A percentile compares a stretch with the other conserved stretches of the same genome.
These are phyloP conservation scores for Mycena capillaripes DNA, from an alignment of 768 basidiomycete genomes.

Conservation along the genomic window DNA sequence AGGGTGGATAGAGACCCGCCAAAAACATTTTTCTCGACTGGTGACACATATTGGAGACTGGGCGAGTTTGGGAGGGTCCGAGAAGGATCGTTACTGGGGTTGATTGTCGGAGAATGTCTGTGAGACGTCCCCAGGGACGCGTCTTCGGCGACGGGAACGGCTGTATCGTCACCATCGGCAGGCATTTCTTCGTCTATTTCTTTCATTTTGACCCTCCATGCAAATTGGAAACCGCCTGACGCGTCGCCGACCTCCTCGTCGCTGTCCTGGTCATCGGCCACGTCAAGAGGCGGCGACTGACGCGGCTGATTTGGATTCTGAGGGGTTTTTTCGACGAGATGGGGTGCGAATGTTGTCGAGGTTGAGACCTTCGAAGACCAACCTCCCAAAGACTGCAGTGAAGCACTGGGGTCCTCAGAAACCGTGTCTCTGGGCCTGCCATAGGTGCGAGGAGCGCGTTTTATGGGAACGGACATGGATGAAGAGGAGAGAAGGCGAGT, in stretches of 20 bases:
- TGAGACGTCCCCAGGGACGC: conserved; percentile 11
- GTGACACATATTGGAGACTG: background rate
- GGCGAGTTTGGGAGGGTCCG: conserved; percentile 17
- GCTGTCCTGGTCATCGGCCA: conserved; percentile 25
- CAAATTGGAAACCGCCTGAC: conserved; percentile 20
- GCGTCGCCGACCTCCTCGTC: conserved; percentile 31
- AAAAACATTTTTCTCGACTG: conserved; percentile 8
- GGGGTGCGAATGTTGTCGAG: background rate
- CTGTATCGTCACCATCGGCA: conserved; percentile 8
- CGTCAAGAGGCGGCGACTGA: conserved; percentile 20
- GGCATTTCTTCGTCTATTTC: conserved; percentile 18
- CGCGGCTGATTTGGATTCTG: conserved; percentile 9
- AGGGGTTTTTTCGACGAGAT: background rate
- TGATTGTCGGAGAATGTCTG: background rate
- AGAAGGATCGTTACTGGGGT: background rate
- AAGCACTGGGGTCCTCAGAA: conserved; percentile 1
- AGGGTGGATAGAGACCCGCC: conserved; percentile 17
- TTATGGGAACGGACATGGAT: conserved; percentile 23
- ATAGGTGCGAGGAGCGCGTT: conserved; percentile 34
- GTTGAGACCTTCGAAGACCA: background rate
- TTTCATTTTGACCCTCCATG: conserved; percentile 26
- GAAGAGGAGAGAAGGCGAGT: background rate
- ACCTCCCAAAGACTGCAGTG: conserved; percentile 5
- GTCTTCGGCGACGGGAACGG: conserved; percentile 9
- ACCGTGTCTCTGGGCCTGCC: conserved; percentile 24